phyloP scores from a whole-genome alignment of 352 stramenopile species.

The Vaucheria bursata region DNA sequence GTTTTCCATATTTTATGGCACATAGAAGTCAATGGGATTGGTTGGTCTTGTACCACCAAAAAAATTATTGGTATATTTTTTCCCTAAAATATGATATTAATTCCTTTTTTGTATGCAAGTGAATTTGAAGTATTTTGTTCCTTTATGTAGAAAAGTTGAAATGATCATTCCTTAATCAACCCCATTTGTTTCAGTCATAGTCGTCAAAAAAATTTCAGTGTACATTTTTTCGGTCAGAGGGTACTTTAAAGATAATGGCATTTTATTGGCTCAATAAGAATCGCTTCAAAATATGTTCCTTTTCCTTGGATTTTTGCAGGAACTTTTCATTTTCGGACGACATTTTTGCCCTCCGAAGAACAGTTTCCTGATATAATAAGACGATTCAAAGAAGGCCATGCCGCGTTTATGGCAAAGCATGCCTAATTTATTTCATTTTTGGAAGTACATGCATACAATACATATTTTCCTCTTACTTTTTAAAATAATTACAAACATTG shows the following conservation, averaged over 20 bases:
- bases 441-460: neutral
- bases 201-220: too few species aligned
- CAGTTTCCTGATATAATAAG: constrained; percentile 84
- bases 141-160: neutral
- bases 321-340: constrained; percentile 96
- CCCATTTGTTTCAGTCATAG: too few species aligned
- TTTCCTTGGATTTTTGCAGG: constrained; percentile 49
- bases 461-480: too few species aligned
- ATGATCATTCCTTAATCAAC: neutral
- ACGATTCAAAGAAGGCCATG: constrained; percentile 83
- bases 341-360: constrained; percentile 93
- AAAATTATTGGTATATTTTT: too few species aligned
- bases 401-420: constrained; percentile 84
- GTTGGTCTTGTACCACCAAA: too few species aligned
- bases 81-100: too few species aligned
- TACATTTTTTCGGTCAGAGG: too few species aligned
- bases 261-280: neutral
- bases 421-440: neutral
- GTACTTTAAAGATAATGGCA: neutral
- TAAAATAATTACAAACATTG: too few species aligned
- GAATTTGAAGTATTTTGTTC: neutral
- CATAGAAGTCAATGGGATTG: neutral
- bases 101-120: too few species aligned
- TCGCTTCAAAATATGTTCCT: neutral
- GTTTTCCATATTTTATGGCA: neutral